Conservation (phyloP, 768 basidiomycete genomes). For the Pulveroboletus sp. region DNA sequence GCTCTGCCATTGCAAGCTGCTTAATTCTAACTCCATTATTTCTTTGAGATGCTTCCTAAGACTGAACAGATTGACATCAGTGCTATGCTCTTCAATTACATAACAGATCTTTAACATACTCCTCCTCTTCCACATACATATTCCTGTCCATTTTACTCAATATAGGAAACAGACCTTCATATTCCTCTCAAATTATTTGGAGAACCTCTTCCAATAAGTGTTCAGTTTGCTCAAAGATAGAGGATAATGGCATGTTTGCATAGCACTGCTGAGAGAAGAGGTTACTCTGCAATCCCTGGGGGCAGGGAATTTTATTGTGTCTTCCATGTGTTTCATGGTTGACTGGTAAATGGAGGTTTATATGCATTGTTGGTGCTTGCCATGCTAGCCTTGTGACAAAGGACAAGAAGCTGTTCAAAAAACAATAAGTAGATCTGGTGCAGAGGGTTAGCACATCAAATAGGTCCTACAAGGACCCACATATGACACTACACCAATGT, state of each 20-base stretch:
- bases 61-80: neutral
- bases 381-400: conserved; percentile 11
- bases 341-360: neutral
- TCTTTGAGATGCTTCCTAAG: conserved; percentile 5
- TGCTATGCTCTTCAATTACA: neutral
- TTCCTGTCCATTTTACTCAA: no score
- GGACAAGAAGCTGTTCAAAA: conserved; percentile 8
- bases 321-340: neutral
- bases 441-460: conserved; percentile 1
- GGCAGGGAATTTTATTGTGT: conserved; percentile 12
- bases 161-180: neutral
- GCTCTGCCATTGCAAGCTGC: neutral
- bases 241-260: conserved; percentile 6
- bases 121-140: conserved; percentile 3
- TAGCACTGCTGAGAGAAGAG: neutral
- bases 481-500: neutral
- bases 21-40: neutral
- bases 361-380: conserved; percentile 1
- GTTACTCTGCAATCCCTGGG: no score
- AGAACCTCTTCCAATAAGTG: neutral
- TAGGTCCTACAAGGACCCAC: conserved; percentile 13
- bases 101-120: neutral
- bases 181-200: neutral
- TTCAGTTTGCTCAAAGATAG: neutral
- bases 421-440: conserved; percentile 8